Evolutionary conservation across 202 grass and related monocot species (phyloP).

Genomic region (Setaria viridis): DNA sequence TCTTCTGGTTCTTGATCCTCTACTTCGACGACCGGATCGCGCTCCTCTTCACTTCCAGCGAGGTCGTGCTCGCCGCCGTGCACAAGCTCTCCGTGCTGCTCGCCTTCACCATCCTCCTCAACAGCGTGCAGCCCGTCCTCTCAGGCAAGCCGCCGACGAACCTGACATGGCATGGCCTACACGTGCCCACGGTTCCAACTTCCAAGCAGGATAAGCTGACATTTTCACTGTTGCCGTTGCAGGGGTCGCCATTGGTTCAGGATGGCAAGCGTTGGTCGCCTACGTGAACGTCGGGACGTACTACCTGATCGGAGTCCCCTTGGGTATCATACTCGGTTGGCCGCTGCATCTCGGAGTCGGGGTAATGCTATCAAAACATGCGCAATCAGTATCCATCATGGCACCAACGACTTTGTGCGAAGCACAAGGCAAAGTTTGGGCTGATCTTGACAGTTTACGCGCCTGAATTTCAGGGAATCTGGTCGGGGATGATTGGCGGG

Average conservation of each 20-base stretch:
- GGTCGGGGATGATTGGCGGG: conserved; percentile 83
- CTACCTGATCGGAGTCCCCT: conserved; percentile 73
- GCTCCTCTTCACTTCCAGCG: conserved; percentile 67
- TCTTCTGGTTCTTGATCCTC: conserved; percentile 72
- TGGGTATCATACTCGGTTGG: conserved; percentile 65
- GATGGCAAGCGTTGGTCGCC: conserved; percentile 77
- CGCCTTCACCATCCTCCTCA: conserved; percentile 77
- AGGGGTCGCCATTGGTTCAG: conserved; percentile 82
- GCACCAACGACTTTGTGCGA: neutral
- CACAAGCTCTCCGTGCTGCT: conserved; percentile 60
- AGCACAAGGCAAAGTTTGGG: neutral
- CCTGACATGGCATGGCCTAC: neutral
- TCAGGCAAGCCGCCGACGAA: conserved; percentile 48
- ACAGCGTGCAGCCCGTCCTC: conserved; percentile 85
- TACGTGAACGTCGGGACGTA: conserved; percentile 76
- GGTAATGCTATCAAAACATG: conserved; percentile 35
- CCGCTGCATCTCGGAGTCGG: conserved; percentile 55
- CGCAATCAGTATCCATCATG: neutral
- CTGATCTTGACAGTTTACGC: conserved; percentile 2
- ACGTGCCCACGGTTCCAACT: neutral
- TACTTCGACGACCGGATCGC: conserved; percentile 62
- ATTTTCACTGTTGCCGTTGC: neutral
- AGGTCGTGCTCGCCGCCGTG: conserved; percentile 60
- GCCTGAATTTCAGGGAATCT: conserved; percentile 67
- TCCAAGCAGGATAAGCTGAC: neutral